Conservation (phyloP, 805 yeast genomes). For the Komagataella pastoris region DNA sequence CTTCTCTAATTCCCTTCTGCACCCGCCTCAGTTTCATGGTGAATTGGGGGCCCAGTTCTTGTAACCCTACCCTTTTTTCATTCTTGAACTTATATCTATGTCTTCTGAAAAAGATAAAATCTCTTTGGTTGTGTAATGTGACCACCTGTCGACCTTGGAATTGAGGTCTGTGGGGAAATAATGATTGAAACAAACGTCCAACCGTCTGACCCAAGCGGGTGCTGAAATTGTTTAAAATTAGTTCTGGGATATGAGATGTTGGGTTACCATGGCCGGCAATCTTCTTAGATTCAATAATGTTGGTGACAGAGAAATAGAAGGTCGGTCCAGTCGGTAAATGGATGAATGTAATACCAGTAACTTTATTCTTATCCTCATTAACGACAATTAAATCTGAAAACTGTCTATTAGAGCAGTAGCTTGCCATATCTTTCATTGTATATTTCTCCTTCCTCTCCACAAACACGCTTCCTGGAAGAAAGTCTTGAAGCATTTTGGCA, state of each 20-base stretch:
- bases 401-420: constrained; percentile 67
- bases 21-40: constrained; percentile 79
- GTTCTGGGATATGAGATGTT: constrained; percentile 84
- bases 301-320: constrained; percentile 75
- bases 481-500: constrained; percentile 73
- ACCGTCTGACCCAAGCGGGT: constrained; percentile 90
- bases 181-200: constrained; percentile 80
- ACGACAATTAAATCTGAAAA: constrained; percentile 81
- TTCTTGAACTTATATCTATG: constrained; percentile 84
- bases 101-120: constrained; percentile 87
- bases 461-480: constrained; percentile 76
- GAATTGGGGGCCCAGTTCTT: constrained; percentile 94
- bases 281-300: constrained; percentile 59
- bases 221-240: constrained; percentile 81
- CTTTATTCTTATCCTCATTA: constrained; percentile 87
- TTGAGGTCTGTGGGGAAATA: constrained; percentile 90
- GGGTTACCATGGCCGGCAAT: constrained; percentile 85
- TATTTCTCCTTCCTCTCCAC: constrained; percentile 80
- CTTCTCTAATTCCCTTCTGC: constrained; percentile 86
- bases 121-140: constrained; percentile 93
- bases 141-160: constrained; percentile 92
- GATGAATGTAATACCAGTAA: constrained; percentile 84
- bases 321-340: constrained; percentile 96
- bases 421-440: constrained; percentile 76
- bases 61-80: constrained; percentile 88